Conservation (phyloP, 768 basidiomycete genomes). For the Leucosporidium yakuticum region DNA sequence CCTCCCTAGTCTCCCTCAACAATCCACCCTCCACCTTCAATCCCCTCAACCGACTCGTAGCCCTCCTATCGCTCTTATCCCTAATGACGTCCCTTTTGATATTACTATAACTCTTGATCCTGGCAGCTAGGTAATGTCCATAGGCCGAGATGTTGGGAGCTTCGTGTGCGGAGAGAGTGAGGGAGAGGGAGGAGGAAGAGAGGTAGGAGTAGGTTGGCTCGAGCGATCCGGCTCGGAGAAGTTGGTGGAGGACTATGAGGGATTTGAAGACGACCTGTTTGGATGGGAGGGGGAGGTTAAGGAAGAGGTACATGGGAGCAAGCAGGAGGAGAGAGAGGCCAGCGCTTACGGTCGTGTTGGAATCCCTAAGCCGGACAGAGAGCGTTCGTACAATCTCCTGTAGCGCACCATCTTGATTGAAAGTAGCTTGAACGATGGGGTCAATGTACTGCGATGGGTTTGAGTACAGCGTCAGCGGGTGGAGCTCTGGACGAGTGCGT, state of each 20-base stretch:
- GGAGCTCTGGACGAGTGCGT: not conserved
- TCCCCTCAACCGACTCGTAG: conserved; percentile 53
- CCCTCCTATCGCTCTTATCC: conserved; percentile 73
- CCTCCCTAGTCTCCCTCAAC: conserved; percentile 80
- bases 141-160: conserved; percentile 88
- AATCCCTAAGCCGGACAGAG: conserved; percentile 75
- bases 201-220: conserved; percentile 84
- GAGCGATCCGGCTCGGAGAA: conserved; percentile 94
- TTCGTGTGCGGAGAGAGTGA: conserved; percentile 40
- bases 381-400: conserved; percentile 89
- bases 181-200: conserved; percentile 48
- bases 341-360: conserved; percentile 76
- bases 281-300: not conserved
- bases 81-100: conserved; percentile 89
- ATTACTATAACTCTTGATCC: conserved; percentile 80
- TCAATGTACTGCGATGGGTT: conserved; percentile 70
- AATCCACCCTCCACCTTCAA: conserved; percentile 96
- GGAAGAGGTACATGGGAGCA: no score
- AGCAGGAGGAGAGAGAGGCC: not conserved
- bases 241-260: conserved; percentile 85
- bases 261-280: conserved; percentile 93
- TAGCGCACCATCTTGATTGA: conserved; percentile 86
- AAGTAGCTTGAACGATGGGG: conserved; percentile 93
- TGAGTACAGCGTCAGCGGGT: not conserved
- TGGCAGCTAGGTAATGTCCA: conserved; percentile 76